A percentile compares a stretch with the other conserved stretches of the same genome.
phyloP scores from a whole-genome alignment of 768 basidiomycete species.

The Hypholoma sublateritium region DNA sequence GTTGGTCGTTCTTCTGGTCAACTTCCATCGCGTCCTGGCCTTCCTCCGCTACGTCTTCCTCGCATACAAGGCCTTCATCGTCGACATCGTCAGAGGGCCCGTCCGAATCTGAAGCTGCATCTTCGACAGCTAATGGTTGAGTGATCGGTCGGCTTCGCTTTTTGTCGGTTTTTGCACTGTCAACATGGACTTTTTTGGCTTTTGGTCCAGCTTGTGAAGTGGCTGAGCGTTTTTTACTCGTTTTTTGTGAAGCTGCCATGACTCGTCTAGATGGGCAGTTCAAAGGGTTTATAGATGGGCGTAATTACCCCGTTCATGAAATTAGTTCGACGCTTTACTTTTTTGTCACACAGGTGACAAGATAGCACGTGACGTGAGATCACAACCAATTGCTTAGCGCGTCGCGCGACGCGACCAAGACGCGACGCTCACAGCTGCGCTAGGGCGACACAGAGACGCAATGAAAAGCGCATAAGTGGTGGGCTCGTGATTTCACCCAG shows the following conservation, averaged over 20 bases:
- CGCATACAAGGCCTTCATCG: constrained; percentile 32
- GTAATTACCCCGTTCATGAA: not conserved
- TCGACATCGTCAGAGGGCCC: constrained; percentile 31
- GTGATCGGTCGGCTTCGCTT: constrained; percentile 68
- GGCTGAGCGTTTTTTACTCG: constrained; percentile 51
- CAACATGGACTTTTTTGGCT: constrained; percentile 52
- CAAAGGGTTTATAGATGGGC: not conserved
- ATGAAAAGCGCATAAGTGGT: no score
- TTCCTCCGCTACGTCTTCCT: constrained; percentile 33
- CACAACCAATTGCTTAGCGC: no score
- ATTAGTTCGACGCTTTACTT: not conserved
- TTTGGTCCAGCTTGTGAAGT: constrained; percentile 45
- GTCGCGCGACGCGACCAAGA: no score
- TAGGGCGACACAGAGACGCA: no score
- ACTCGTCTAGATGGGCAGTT: not conserved
- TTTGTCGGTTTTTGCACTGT: constrained; percentile 38
- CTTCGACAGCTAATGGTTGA: constrained; percentile 22
- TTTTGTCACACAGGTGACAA: constrained; percentile 4
- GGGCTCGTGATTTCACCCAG: no score
- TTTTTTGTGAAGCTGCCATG: constrained; percentile 43
- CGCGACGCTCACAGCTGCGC: no score
- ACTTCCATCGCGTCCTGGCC: constrained; percentile 33
- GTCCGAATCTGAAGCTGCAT: constrained; percentile 40
- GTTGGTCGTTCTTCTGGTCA: constrained; percentile 27
- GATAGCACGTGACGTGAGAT: not conserved